Percentiles rank a stretch among this genome's conserved stretches.
Evolutionary conservation across 2,329 filamentous ascomycete genomes (phyloP).

Genomic region (Fusarium fracticaudum): DNA sequence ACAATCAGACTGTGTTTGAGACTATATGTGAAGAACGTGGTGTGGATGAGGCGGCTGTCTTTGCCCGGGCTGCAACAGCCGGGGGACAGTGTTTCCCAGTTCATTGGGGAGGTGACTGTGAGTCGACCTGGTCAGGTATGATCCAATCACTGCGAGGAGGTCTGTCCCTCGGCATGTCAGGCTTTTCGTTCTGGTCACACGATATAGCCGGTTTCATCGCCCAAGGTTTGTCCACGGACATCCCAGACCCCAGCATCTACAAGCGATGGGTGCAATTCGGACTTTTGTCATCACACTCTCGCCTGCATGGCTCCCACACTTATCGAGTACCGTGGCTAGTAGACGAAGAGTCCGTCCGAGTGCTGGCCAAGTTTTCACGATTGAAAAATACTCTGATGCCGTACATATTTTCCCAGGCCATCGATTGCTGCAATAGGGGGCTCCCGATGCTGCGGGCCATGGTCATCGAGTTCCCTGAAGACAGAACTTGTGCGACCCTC

Average conservation of each 20-base stretch:
- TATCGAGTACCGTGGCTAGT: neutral
- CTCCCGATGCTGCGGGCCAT: neutral
- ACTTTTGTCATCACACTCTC: neutral
- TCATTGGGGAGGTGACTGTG: neutral
- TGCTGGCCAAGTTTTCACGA: neutral
- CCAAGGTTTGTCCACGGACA: neutral
- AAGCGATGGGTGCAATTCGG: neutral
- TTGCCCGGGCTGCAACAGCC: neutral
- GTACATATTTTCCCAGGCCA: neutral
- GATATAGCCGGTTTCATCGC: neutral
- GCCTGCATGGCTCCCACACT: neutral
- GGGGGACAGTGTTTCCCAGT: neutral
- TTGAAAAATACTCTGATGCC: neutral
- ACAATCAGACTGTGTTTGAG: neutral
- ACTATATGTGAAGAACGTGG: neutral
- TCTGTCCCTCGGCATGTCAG: neutral
- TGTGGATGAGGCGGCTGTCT: neutral
- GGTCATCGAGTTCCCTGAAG: neutral
- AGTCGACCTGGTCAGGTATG: neutral
- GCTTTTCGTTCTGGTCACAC: neutral
- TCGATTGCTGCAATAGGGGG: neutral
- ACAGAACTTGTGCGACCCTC: neutral
- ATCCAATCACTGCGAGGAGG: neutral
- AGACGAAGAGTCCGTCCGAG: neutral
- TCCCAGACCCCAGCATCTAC: neutral